A percentile compares a stretch with the other conserved stretches of the same genome.
These are phyloP conservation scores for Delphinella strobiligena DNA, from an alignment of 2,329 filamentous ascomycete genomes.

Conservation along the genomic window DNA sequence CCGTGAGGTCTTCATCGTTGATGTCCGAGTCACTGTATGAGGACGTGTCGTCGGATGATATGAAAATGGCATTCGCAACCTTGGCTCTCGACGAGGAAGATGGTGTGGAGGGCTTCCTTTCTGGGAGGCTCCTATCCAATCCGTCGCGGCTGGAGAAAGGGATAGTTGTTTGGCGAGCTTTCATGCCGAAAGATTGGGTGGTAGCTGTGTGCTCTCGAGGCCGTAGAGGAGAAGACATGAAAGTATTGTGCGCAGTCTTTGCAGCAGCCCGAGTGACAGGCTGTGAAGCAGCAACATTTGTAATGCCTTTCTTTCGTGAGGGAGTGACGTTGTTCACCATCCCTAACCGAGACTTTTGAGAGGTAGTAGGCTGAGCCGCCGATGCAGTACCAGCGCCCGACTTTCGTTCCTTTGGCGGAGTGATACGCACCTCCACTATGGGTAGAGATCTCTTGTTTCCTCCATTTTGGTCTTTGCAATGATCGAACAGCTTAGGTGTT, in stretches of 20 bases:
- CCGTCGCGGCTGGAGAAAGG: neutral
- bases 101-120: neutral
- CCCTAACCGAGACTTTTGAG: neutral
- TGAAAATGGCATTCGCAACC: slow-evolving; percentile 1
- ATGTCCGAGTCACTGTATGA: slow-evolving; percentile 7
- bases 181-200: neutral
- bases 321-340: too few species aligned
- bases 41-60: slow-evolving; percentile 7
- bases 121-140: neutral
- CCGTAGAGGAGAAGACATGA: neutral
- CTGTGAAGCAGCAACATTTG: neutral
- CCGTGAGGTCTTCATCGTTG: slow-evolving; percentile 6
- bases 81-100: too few species aligned
- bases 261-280: neutral
- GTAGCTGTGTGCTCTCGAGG: neutral
- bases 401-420: slow-evolving; percentile 5
- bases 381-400: neutral
- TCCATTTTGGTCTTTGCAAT: neutral
- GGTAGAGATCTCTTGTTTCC: neutral
- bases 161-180: neutral
- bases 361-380: neutral
- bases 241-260: neutral
- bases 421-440: neutral
- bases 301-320: neutral
- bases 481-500: neutral